These are phyloP conservation scores for Baorangia bicolor DNA, from an alignment of 768 basidiomycete species.

Conservation along the genomic window DNA sequence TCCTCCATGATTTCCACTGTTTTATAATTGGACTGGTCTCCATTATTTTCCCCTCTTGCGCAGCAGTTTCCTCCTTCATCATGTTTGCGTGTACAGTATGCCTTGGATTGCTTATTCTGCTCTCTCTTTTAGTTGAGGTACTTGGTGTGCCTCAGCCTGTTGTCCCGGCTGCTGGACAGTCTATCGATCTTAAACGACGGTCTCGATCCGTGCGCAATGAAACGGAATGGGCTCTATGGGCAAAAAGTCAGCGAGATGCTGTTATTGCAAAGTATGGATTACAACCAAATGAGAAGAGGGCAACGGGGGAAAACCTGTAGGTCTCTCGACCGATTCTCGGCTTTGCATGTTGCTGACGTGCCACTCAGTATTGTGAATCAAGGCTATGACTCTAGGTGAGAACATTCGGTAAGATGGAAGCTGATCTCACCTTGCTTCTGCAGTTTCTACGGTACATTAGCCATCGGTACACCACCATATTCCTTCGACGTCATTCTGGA, in stretches of 20 bases:
- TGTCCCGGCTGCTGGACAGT: slow-evolving; percentile 18
- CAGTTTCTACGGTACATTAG: slow-evolving; percentile 37
- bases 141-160: slow-evolving; percentile 11
- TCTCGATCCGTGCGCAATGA: slow-evolving; percentile 13
- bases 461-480: slow-evolving; percentile 45
- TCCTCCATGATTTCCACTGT: slow-evolving; percentile 1
- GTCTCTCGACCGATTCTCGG: not conserved
- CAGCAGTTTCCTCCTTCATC: not conserved
- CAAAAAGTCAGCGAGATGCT: slow-evolving; percentile 42
- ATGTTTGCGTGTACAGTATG: slow-evolving; percentile 6
- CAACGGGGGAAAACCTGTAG: slow-evolving; percentile 50
- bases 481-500: slow-evolving; percentile 52
- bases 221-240: slow-evolving; percentile 35
- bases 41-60: not conserved
- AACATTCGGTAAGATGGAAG: not conserved
- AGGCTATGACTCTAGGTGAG: slow-evolving; percentile 60
- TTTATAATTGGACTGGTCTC: slow-evolving; percentile 9
- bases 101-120: slow-evolving; percentile 12
- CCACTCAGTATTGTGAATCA: slow-evolving; percentile 56
- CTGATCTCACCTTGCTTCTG: not conserved
- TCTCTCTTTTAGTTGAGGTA: slow-evolving; percentile 9
- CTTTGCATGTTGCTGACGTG: not conserved
- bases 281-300: slow-evolving; percentile 35
- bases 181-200: slow-evolving; percentile 19
- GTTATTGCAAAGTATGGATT: slow-evolving; percentile 50